These are phyloP conservation scores for Trypanosoma scelopori DNA, from an alignment of 208 protist genomes.

Conservation along the genomic window DNA sequence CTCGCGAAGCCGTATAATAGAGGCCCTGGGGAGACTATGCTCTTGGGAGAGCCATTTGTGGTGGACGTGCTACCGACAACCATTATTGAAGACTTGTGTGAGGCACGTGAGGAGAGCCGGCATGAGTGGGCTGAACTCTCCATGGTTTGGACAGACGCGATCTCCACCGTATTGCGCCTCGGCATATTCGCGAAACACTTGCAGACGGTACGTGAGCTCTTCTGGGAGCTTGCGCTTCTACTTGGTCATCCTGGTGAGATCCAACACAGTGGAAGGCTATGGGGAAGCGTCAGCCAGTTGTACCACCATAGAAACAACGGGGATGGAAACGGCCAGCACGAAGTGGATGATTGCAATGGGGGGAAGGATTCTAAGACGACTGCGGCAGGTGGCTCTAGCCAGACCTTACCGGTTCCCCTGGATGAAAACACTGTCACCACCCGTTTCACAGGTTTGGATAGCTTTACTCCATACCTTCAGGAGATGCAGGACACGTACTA, in stretches of 20 bases:
- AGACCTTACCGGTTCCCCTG: background rate
- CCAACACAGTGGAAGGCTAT: background rate
- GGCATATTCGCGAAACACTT: slow-evolving; percentile 20
- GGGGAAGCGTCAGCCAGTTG: background rate
- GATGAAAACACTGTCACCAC: background rate
- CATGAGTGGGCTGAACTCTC: slow-evolving; percentile 13
- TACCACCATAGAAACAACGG: background rate
- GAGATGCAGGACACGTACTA: slow-evolving; percentile 25
- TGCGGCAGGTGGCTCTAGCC: background rate
- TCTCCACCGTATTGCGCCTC: slow-evolving; percentile 9
- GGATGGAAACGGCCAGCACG: too few species aligned
- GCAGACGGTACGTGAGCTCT: slow-evolving; percentile 12
- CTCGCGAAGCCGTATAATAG: slow-evolving; percentile 7
- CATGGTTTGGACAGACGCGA: slow-evolving; percentile 2
- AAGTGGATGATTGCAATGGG: too few species aligned
- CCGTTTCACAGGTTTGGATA: background rate
- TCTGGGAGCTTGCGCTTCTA: slow-evolving; percentile 10
- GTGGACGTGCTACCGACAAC: slow-evolving; percentile 20
- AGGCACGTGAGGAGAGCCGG: slow-evolving; percentile 18
- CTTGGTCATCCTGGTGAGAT: slow-evolving; percentile 5
- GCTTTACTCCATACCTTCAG: slow-evolving; percentile 11
- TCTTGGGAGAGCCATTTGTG: slow-evolving; percentile 6
- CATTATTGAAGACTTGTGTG: slow-evolving; percentile 22
- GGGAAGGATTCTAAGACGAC: background rate
- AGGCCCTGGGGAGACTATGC: slow-evolving; percentile 3